Evolutionary conservation across 2,329 filamentous ascomycete genomes (phyloP).

Genomic region (Myriosclerotinia duriaeana): DNA sequence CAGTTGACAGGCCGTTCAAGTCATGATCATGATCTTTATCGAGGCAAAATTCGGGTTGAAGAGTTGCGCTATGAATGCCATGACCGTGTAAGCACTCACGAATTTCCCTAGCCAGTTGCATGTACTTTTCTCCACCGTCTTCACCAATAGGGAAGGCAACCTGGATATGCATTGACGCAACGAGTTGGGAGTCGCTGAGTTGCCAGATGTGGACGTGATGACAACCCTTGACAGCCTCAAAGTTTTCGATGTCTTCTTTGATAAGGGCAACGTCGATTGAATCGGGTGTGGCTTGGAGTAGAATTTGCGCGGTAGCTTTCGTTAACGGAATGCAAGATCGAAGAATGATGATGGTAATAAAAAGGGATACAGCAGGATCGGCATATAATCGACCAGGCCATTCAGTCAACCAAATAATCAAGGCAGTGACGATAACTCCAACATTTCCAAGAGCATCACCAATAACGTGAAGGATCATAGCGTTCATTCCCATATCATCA

Average conservation of each 20-base stretch:
- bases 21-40: slow-evolving; percentile 44
- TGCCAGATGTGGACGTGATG: slow-evolving; percentile 99
- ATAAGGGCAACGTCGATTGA: slow-evolving; percentile 88
- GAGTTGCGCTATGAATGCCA: slow-evolving; percentile 94
- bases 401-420: slow-evolving; percentile 87
- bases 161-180: slow-evolving; percentile 91
- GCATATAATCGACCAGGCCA: slow-evolving; percentile 82
- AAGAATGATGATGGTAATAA: slow-evolving; percentile 82
- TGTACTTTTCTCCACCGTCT: slow-evolving; percentile 77
- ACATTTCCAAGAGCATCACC: slow-evolving; percentile 85
- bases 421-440: slow-evolving; percentile 77
- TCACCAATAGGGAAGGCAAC: slow-evolving; percentile 87
- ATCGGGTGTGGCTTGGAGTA: slow-evolving; percentile 90
- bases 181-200: slow-evolving; percentile 88
- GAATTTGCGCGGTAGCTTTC: slow-evolving; percentile 77
- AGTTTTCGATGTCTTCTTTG: slow-evolving; percentile 81
- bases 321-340: slow-evolving; percentile 76
- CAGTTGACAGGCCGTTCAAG: slow-evolving; percentile 27
- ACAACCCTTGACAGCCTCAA: slow-evolving; percentile 84
- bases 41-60: slow-evolving; percentile 84
- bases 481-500: slow-evolving; percentile 92
- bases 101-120: slow-evolving; percentile 81
- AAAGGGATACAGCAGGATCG: slow-evolving; percentile 86
- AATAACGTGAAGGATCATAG: slow-evolving; percentile 72
- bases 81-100: slow-evolving; percentile 89